Percentiles rank a stretch among this genome's conserved stretches.
phyloP scores from a whole-genome alignment of 495 filamentous ascomycete genomes.

The Trichodelitschia bisporula region DNA sequence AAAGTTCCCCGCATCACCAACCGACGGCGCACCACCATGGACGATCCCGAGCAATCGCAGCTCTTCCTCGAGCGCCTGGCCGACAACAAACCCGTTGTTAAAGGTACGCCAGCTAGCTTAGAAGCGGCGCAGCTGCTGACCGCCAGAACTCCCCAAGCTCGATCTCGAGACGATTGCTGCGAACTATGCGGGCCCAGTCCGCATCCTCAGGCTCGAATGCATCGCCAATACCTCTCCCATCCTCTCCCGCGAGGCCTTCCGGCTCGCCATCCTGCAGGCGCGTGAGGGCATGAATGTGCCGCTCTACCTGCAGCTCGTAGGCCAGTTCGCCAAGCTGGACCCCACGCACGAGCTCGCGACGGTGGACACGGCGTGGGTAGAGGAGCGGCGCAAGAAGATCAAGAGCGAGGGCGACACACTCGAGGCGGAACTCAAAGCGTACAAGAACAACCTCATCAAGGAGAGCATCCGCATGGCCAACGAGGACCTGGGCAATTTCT shows the following conservation, averaged over 20 bases:
- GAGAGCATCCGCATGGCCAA: constrained; percentile 84
- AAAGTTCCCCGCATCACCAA: no score
- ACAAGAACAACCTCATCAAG: constrained; percentile 95
- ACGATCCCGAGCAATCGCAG: no score
- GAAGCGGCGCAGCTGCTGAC: no score
- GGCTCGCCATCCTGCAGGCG: constrained; percentile 48
- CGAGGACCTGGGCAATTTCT: constrained; percentile 47
- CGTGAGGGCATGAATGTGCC: constrained; percentile 50
- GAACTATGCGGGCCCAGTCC: constrained; percentile 17
- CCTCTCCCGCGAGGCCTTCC: constrained; percentile 59
- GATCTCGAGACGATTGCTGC: neutral
- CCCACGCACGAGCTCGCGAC: constrained; percentile 41
- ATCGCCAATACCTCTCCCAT: constrained; percentile 58
- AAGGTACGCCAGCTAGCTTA: no score
- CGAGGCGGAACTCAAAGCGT: constrained; percentile 63
- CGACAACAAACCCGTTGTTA: no score
- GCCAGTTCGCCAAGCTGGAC: constrained; percentile 21
- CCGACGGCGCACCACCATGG: no score
- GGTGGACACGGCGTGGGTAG: constrained; percentile 46
- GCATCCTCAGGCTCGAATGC: constrained; percentile 53
- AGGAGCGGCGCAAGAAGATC: constrained; percentile 32
- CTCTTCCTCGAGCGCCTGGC: no score
- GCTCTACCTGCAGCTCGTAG: constrained; percentile 44
- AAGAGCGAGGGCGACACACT: constrained; percentile 43
- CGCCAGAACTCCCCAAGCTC: neutral